Percentiles rank a stretch among this genome's conserved stretches.
These are phyloP conservation scores for Calamus simplicifolius DNA, from an alignment of 176 grass and related monocot genomes.

Conservation along the genomic window DNA sequence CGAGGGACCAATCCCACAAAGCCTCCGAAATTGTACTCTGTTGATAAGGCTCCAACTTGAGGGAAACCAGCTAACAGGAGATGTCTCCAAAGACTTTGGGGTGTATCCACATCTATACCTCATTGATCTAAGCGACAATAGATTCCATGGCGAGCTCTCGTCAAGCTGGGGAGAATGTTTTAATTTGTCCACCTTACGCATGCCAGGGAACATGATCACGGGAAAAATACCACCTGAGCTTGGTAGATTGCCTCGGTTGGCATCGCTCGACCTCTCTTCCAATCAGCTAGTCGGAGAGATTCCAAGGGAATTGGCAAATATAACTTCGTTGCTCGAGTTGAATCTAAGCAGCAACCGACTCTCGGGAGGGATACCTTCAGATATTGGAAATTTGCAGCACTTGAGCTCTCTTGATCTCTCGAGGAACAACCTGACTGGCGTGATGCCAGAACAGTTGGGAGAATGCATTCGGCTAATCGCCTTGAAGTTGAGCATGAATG, in stretches of 20 bases:
- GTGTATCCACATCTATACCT: background rate
- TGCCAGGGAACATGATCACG: background rate
- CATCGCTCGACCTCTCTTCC: too few relatives aligned
- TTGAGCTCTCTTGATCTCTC: background rate
- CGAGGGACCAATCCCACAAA: background rate
- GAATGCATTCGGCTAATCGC: background rate
- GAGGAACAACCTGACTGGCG: background rate
- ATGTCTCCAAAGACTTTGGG: background rate
- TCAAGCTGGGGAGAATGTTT: background rate
- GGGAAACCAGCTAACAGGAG: background rate
- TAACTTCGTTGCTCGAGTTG: too few relatives aligned
- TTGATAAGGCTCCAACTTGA: background rate
- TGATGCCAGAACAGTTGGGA: background rate
- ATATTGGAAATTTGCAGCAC: too few relatives aligned
- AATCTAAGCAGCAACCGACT: too few relatives aligned
- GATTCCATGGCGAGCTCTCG: background rate
- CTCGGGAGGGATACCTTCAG: too few relatives aligned
- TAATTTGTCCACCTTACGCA: background rate
- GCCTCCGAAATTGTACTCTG: background rate
- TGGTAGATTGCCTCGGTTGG: background rate
- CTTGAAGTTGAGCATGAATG: background rate
- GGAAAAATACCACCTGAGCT: conserved; percentile 1
- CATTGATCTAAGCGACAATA: background rate
- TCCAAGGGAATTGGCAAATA: too few relatives aligned
- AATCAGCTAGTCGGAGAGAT: too few relatives aligned